These are phyloP conservation scores for Exserohilum turcica DNA, from an alignment of 2,329 filamentous ascomycete genomes.

Conservation along the genomic window DNA sequence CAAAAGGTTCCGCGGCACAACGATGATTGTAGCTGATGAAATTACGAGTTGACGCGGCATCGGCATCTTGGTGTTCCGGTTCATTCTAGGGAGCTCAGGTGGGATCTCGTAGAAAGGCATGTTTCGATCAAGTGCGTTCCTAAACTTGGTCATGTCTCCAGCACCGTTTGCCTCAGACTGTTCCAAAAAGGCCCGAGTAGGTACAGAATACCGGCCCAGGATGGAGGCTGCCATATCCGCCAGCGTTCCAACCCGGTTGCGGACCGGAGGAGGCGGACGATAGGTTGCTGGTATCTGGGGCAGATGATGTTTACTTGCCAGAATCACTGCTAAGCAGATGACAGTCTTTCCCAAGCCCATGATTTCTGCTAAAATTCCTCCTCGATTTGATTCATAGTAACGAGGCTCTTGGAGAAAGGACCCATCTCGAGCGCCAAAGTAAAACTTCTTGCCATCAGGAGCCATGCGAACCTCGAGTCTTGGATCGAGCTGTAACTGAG, in stretches of 20 bases:
- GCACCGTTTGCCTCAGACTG: conserved; percentile 46
- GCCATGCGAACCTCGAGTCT: conserved; percentile 66
- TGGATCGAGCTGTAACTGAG: conserved; percentile 71
- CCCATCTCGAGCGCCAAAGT: conserved; percentile 69
- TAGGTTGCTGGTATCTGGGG: conserved; percentile 69
- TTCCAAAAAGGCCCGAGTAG: conserved; percentile 72
- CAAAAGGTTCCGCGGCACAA: conserved; percentile 82
- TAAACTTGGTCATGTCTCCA: conserved; percentile 43
- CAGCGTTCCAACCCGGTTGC: conserved; percentile 64
- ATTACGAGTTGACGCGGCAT: conserved; percentile 62
- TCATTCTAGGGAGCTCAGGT: conserved; percentile 46
- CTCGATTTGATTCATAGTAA: conserved; percentile 73
- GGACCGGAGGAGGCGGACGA: conserved; percentile 50
- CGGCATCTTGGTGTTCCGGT: conserved; percentile 48
- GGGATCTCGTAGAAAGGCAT: conserved; percentile 50
- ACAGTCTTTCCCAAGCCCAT: conserved; percentile 85
- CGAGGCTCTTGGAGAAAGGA: conserved; percentile 68
- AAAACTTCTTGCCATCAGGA: conserved; percentile 68
- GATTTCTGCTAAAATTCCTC: conserved; percentile 80
- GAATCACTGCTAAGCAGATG: conserved; percentile 73
- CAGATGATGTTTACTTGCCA: conserved; percentile 74
- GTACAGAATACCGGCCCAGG: conserved; percentile 68
- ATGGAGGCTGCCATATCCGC: conserved; percentile 76
- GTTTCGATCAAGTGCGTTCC: conserved; percentile 40
- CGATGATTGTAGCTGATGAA: conserved; percentile 72